Base-by-base conservation (phyloP, 177 flowering plant genomes). In the Vitis hybrid region DNA sequence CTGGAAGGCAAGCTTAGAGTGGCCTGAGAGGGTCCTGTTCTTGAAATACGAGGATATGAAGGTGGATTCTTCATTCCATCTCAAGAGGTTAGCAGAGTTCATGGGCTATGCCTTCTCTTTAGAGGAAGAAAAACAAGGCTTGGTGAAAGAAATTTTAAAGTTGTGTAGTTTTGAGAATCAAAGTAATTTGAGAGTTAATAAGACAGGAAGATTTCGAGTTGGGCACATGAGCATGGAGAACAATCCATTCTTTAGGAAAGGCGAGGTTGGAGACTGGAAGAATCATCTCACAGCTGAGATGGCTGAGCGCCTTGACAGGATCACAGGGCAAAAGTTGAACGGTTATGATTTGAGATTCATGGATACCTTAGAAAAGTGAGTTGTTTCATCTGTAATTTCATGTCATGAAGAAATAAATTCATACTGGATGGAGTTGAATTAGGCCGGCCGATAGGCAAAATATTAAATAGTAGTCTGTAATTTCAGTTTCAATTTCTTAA, bases 11-110 rank as follows among this genome's bases (percentile, higher is more conserved):
- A 60, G 70, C 66, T 66, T 66, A 45, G 70, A 60, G 65, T 32
- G 14, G 10, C 65, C 65, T 10, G 56, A 60, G 8, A 72, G 50
- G 65, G 61, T 72, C 0, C 12, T 72, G 39, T 51, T 72, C n/a
- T 30, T 72, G 18, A 66, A 72, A 49, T 72, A 66, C 52, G 75
- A 72, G 49, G 75, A 72, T 15, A 4, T 72, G 75, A 66, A 32
- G 61, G 19, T 21, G 9, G 66, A 66, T 17, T 2, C 66, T 5
- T 7, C 5, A 2, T 9, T 8, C 17, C 12, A 59, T 3, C 45
- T 67, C 54, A 58, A 66, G 55, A 60, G 66, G 34, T 9, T 72
- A 14, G 75, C 65, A 11, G 62, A 66, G 15, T 66, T 72, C 58
- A 7, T 67, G 51, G 75, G 75, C 2, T 62, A 13, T 21, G 62